Evolutionary conservation across 2,329 filamentous ascomycete species (phyloP).

Genomic region (Ceratocystis alfenasii): DNA sequence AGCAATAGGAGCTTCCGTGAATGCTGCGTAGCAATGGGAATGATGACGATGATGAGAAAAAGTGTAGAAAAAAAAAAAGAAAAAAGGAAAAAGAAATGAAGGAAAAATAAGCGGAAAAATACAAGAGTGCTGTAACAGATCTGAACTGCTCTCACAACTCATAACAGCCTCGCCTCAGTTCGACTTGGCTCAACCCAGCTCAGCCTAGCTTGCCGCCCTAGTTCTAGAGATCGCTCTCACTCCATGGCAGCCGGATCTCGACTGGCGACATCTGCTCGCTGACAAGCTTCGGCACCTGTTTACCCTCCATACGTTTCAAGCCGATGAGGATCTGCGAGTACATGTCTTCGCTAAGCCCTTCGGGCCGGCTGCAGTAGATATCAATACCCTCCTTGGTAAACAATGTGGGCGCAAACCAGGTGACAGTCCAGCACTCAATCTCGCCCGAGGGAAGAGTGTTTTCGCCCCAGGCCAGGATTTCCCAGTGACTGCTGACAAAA

Average conservation of each 20-base stretch:
- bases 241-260: constrained; percentile 42
- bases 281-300: constrained; percentile 41
- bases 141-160: neutral
- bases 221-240: constrained; percentile 25
- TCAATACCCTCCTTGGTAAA: constrained; percentile 77
- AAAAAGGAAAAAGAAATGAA: neutral
- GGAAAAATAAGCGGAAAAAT: neutral
- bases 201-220: neutral
- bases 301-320: constrained; percentile 37
- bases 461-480: constrained; percentile 65
- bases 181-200: too few relatives aligned
- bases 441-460: constrained; percentile 31
- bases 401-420: constrained; percentile 70
- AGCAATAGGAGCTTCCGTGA: neutral
- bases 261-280: constrained; percentile 40
- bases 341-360: constrained; percentile 47
- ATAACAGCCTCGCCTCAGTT: too few relatives aligned
- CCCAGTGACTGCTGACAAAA: constrained; percentile 66
- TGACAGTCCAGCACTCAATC: constrained; percentile 60
- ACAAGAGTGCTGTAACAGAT: neutral
- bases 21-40: neutral
- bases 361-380: constrained; percentile 54
- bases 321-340: constrained; percentile 44
- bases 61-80: neutral
- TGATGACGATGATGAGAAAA: neutral